A percentile compares a stretch with the other conserved stretches of the same genome.
Evolutionary conservation across 1,139 yeast species (phyloP).

Genomic region (Saccharomyces hybrid): DNA sequence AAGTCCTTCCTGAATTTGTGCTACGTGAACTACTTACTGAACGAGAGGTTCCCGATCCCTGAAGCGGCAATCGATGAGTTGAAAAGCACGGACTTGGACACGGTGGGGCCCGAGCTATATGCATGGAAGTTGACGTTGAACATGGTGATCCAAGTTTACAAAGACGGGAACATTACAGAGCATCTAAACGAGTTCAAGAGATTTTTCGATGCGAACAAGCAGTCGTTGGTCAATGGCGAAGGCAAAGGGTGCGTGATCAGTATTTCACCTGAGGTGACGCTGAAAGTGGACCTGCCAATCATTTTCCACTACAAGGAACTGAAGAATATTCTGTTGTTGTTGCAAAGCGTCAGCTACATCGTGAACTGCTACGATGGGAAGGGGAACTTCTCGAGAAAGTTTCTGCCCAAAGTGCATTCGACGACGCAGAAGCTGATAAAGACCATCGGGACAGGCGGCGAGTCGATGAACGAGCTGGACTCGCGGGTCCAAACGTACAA

Average conservation of each 20-base stretch:
- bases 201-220: constrained; percentile 21
- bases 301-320: constrained; percentile 23
- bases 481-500: constrained; percentile 14
- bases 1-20: constrained; percentile 4
- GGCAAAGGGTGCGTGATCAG: constrained; percentile 1
- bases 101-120: constrained; percentile 11
- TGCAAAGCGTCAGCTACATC: constrained; percentile 30
- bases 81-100: constrained; percentile 4
- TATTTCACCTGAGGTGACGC: neutral
- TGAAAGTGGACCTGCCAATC: constrained; percentile 15
- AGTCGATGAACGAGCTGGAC: constrained; percentile 9
- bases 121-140: constrained; percentile 25
- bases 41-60: constrained; percentile 14
- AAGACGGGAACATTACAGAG: constrained; percentile 25
- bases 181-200: constrained; percentile 23
- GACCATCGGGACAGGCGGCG: constrained; percentile 1
- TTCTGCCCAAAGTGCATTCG: constrained; percentile 25
- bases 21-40: constrained; percentile 11
- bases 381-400: constrained; percentile 27
- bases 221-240: constrained; percentile 8
- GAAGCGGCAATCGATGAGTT: constrained; percentile 7
- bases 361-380: constrained; percentile 28
- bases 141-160: constrained; percentile 17
- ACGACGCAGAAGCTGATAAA: constrained; percentile 16
- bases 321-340: constrained; percentile 24